phyloP scores from a whole-genome alignment of 345 rosid genomes.

The Syzygium oleosum region DNA sequence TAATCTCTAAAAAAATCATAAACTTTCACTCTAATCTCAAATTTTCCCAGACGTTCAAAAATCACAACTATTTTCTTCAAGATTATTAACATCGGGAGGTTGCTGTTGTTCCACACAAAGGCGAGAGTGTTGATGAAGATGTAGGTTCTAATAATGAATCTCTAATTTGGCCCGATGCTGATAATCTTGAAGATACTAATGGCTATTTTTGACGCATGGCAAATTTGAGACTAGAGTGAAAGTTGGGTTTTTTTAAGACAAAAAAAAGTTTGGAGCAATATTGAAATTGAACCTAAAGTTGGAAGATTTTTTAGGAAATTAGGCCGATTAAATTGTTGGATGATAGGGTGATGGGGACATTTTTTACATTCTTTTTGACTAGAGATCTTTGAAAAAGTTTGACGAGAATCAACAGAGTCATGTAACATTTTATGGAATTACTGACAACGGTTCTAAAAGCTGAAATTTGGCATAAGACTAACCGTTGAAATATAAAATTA shows the following conservation, averaged over 20 bases:
- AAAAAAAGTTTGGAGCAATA: too few species aligned
- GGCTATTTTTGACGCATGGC: fast-evolving
- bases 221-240: not conserved
- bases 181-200: not conserved
- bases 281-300: too few species aligned
- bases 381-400: not conserved
- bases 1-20: not conserved
- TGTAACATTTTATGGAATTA: not conserved
- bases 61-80: not conserved
- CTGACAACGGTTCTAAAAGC: not conserved
- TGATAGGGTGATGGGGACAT: not conserved
- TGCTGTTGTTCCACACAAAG: not conserved
- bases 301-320: not conserved
- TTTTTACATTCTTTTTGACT: not conserved
- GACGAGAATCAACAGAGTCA: not conserved
- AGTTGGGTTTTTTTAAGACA: too few species aligned
- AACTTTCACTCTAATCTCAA: not conserved
- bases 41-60: not conserved
- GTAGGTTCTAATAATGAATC: not conserved
- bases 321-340: not conserved
- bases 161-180: not conserved
- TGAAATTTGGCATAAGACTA: not conserved
- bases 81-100: not conserved
- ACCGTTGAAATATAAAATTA: not conserved
- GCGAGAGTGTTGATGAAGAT: not conserved